Evolutionary conservation across 495 filamentous ascomycete genomes (phyloP), one percentile per base, ranked within the genome.

Genomic region (Penicillium goetzii): DNA sequence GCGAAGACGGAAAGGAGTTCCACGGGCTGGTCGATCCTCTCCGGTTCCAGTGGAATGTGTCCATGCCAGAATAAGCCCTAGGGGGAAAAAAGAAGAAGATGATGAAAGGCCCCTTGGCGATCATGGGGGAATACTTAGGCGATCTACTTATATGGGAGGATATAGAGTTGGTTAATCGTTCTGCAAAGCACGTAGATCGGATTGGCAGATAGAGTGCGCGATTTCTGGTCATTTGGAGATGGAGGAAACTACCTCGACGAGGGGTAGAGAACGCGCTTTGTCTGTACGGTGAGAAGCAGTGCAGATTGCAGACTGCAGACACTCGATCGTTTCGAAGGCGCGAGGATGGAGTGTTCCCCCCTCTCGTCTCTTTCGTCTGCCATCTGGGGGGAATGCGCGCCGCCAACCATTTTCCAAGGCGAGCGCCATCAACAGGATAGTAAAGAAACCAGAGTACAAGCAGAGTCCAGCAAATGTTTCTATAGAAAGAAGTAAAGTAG

Each of bases 11-110:
- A 58, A 55, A 60, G 60, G 51, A 54, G 60, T 28, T 57, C 38
- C 30, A 17, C 38, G 32, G 25, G 21, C 28, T 1, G 55, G 56
- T 32, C 32, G 65, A 64, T 62, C 56, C 50, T 43, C 59, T 63
- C 62, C 55, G 68, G 51, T 43, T 40, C 40, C 66, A 45, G 50
- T 70, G 70, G 70, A 72, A 72, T 72, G 70, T 64, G n/a, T 56
- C 56, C 34, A 45, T 55, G 58, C 55, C 38, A 43, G 33, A 59
- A 54, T 45, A 14, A 40, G 30, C 19, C 8, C 38, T 9, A 55
- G n/a, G 19, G 36, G 26, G 11, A 36, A 10, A 21, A 23, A 43
- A 43, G 1, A 23, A 12, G 38, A 15, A 25, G 28, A 40, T 0
- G 15, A 40, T 6, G 17, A 43, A 12, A 49, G 10, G 25, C 47